phyloP scores from a whole-genome alignment of 1,284 basidiomycete species.

The Polyporus tsugae region DNA sequence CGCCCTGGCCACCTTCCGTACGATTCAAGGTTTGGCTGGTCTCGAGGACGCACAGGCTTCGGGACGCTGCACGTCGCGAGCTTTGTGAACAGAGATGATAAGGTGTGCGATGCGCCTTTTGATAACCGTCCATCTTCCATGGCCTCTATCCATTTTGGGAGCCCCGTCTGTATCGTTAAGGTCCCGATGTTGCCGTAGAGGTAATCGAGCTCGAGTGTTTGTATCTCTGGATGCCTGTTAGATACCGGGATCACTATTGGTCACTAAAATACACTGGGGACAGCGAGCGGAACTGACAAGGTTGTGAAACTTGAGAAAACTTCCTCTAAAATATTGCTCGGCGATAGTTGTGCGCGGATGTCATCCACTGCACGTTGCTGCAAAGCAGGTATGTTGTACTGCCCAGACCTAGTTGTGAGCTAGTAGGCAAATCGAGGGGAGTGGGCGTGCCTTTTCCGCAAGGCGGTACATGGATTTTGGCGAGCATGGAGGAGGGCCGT shows the following conservation, averaged over 20 bases:
- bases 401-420: background rate
- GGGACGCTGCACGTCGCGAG: background rate
- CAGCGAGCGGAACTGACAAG: conserved; percentile 10
- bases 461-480: conserved; percentile 35
- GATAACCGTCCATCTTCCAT: background rate
- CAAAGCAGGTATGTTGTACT: conserved; percentile 28
- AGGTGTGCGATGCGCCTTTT: background rate
- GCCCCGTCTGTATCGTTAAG: background rate
- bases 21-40: background rate
- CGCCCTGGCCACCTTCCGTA: background rate
- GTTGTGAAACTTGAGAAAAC: conserved; percentile 30
- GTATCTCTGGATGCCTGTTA: conserved; percentile 16
- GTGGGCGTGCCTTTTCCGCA: conserved; percentile 22
- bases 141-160: background rate
- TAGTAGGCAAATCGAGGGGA: background rate
- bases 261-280: background rate
- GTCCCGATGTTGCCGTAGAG: conserved; percentile 13
- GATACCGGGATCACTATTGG: background rate
- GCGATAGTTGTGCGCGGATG: conserved; percentile 22
- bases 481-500: conserved; percentile 23
- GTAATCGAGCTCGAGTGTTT: conserved; percentile 17
- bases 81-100: background rate
- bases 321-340: conserved; percentile 28
- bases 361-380: conserved; percentile 18
- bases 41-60: background rate